Percentiles rank a stretch among this genome's conserved stretches.
Conservation (phyloP, 345 rosid genomes). For the Citrus mangshanensis region DNA sequence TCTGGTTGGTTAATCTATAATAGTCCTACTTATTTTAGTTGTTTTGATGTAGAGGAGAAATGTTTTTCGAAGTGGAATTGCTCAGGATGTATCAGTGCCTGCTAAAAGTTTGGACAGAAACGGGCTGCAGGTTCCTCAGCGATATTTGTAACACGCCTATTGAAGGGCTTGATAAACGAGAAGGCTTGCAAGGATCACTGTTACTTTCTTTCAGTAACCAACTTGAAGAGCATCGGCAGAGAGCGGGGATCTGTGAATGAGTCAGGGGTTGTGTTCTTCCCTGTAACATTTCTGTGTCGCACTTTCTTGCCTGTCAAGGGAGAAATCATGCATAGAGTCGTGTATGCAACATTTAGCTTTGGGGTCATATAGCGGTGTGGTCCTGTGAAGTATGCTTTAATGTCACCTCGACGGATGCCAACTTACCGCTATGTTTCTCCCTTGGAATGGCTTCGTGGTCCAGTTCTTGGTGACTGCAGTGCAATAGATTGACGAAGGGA, state of each 20-base stretch:
- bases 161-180: conserved; percentile 17
- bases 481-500: conserved; percentile 22
- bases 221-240: conserved; percentile 27
- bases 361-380: conserved; percentile 23
- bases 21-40: neutral
- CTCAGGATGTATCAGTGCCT: conserved; percentile 11
- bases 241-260: neutral
- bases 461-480: conserved; percentile 30
- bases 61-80: conserved; percentile 35
- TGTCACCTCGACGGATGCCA: conserved; percentile 32
- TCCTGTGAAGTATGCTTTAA: neutral
- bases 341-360: neutral
- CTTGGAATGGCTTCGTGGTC: conserved; percentile 24
- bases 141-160: conserved; percentile 15
- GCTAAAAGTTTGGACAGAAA: conserved; percentile 10
- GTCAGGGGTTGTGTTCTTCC: conserved; percentile 1
- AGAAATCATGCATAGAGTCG: conserved; percentile 32
- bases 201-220: conserved; percentile 34
- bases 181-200: conserved; percentile 29
- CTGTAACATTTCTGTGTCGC: conserved; percentile 22
- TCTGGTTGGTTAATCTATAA: neutral
- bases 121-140: neutral
- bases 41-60: neutral
- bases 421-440: conserved; percentile 17
- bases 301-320: conserved; percentile 26